Evolutionary conservation across 1,284 basidiomycete genomes (phyloP), one percentile per base, ranked within the genome.

Genomic region (Caloboletus inedulis): DNA sequence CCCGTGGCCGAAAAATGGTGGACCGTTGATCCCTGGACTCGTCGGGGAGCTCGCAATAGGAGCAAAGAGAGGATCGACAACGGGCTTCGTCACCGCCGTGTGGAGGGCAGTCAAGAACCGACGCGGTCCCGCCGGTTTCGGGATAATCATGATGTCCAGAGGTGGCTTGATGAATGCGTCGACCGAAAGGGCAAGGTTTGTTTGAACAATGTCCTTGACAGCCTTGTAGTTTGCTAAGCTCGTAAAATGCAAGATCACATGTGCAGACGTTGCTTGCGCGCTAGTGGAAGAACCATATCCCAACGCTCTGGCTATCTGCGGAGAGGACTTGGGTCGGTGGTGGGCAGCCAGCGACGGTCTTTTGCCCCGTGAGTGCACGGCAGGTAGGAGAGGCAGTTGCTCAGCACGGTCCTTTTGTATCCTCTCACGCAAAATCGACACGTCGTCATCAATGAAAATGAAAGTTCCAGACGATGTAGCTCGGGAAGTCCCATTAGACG

Each of bases 81-180:
- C 64, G 0, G 94, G 94, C 58, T 87, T 90, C 13, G 82, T 87
- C 43, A 91, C 77, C 2, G 91, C 89, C 4, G 91, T 96, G 65
- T 94, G 88, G 16, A 98, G 74, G 10, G 94, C 89, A 6, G 93
- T 94, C 55, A 98, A 73, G 59, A 97, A 86, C 9, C 94, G 83
- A 33, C 94, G 83, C 1, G 94, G 94, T 4, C 95, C 95, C 9
- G 91, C 93, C 6, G 94, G 94, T 71, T 98, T 98, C 5, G 93
- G 94, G 27, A 98, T 87, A 58, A 98, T 91, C 76, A 97, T 89
- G 27, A 96, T 83, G 61, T 98, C 94, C 0, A 94, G 87, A 16
- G 66, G 65, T 14, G 60, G 77, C 56, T 36, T 74, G 67, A 18
- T 71, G 60, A 56, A 74, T 52, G 45, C 69, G 65, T 57, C 74